Percentiles rank a stretch among this genome's conserved stretches.
Evolutionary conservation across 2,329 filamentous ascomycete species (phyloP).

Genomic region (Exophiala xenobiotica): DNA sequence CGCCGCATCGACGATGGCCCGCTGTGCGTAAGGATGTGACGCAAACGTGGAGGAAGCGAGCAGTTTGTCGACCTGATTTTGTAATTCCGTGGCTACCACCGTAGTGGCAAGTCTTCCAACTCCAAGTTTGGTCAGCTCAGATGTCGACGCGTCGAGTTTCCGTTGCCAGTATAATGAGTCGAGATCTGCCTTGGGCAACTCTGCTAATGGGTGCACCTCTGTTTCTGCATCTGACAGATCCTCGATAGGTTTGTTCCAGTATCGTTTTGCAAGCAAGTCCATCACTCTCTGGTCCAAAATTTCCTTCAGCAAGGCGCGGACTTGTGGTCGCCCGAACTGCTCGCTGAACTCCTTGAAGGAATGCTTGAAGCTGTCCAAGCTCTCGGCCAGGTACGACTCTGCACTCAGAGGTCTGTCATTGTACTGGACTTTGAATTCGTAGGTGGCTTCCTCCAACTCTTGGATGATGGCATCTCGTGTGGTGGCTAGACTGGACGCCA

Average conservation of each 20-base stretch:
- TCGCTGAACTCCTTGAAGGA: slow-evolving; percentile 94
- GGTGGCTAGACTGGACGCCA: slow-evolving; percentile 85
- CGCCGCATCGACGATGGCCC: slow-evolving; percentile 89
- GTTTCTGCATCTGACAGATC: slow-evolving; percentile 67
- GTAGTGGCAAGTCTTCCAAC: slow-evolving; percentile 90
- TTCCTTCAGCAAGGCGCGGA: slow-evolving; percentile 83
- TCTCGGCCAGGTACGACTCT: slow-evolving; percentile 94
- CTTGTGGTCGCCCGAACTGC: slow-evolving; percentile 82
- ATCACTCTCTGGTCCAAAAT: slow-evolving; percentile 94
- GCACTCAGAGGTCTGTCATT: slow-evolving; percentile 93
- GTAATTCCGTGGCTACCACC: slow-evolving; percentile 83
- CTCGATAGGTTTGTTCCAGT: slow-evolving; percentile 96
- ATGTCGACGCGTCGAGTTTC: slow-evolving; percentile 88
- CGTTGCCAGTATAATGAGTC: slow-evolving; percentile 89
- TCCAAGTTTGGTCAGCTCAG: slow-evolving; percentile 86
- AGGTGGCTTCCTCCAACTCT: slow-evolving; percentile 93
- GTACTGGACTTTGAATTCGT: slow-evolving; percentile 99
- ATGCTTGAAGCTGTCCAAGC: slow-evolving; percentile 93
- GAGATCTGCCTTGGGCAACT: slow-evolving; percentile 80
- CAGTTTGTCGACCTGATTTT: slow-evolving; percentile 76
- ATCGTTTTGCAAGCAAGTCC: slow-evolving; percentile 85
- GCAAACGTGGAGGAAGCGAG: slow-evolving; percentile 80
- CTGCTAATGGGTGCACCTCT: slow-evolving; percentile 70
- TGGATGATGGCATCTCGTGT: slow-evolving; percentile 92
- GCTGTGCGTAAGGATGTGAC: slow-evolving; percentile 84